Base-by-base conservation (phyloP, 1,139 yeast genomes). In the Pichia sorboxylosa region DNA sequence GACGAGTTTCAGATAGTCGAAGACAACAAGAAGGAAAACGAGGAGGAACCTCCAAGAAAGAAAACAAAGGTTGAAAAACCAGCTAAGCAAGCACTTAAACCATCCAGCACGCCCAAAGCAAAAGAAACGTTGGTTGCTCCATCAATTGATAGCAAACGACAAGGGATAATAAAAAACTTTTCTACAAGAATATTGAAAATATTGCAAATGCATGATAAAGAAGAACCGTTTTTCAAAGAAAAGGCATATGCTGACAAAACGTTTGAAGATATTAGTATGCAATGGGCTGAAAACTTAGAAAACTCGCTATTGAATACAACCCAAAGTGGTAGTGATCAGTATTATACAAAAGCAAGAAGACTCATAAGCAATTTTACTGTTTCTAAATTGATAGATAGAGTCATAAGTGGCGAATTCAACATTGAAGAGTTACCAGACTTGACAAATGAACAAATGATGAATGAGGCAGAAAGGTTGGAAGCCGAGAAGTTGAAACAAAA, bases 401-500 rank as follows among this genome's bases (percentile, higher is more conserved):
- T 78, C 6, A 55, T 72, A 23, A 58, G 63, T 15, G 64, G 68
- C 17, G 57, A 60, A 22, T 53, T 76, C 21, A 51, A 66, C 1
- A 64, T 76, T 21, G 55, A 57, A 9, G 64, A 69, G 38, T 59
- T 78, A 32, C 81, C 76, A 6, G 59, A 57, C 18, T 62, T 79
- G 64, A 60, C 74, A 4, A 70, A 70, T 3, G 78, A 73, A 41
- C 82, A 80, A 43, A 58, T 75, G 59, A 64, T 74, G 48, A 82
- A 81, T 46, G 82, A 82, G 3, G 92, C 79, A 43, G 61, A 79
- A 37, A 77, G 73, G 45, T 64, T 68, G 43, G 69, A 77, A 36
- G 87, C 85, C 13, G 81, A 75, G 41, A 69, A 70, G 35, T 82
- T 80, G n/a, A 69, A 80, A 32, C 69, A 70, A 39, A 81, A 78